A percentile compares a stretch with the other conserved stretches of the same genome.
These are phyloP conservation scores for Strobilomyces dryophilus DNA, from an alignment of 768 basidiomycete genomes.

Conservation along the genomic window DNA sequence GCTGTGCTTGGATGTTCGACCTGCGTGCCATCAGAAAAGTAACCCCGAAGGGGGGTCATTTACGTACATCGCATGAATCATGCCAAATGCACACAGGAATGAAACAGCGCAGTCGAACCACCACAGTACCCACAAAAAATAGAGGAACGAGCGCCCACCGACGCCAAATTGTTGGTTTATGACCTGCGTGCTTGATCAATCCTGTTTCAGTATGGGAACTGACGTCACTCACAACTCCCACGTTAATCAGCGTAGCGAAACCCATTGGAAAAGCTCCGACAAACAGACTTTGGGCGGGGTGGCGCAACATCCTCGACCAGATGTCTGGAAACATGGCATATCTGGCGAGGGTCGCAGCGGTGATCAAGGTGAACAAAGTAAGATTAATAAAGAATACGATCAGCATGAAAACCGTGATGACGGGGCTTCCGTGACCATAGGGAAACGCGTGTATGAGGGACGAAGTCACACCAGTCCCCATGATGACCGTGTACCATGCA, in stretches of 20 bases:
- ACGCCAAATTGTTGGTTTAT: slow-evolving; percentile 35
- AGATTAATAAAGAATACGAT: slow-evolving; percentile 40
- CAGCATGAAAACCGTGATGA: slow-evolving; percentile 34
- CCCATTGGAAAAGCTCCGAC: slow-evolving; percentile 45
- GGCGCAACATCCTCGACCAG: slow-evolving; percentile 44
- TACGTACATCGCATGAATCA: slow-evolving; percentile 45
- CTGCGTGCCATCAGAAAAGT: slow-evolving; percentile 26
- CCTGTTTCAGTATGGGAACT: not conserved
- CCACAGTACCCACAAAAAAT: slow-evolving; percentile 47
- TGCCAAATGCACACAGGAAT: slow-evolving; percentile 42
- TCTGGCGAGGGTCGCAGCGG: slow-evolving; percentile 33
- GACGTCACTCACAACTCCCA: slow-evolving; percentile 31
- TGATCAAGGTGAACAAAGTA: slow-evolving; percentile 35
- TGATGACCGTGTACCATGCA: slow-evolving; percentile 44
- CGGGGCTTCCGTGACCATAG: slow-evolving; percentile 34
- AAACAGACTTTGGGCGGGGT: slow-evolving; percentile 44
- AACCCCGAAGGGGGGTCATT: not conserved
- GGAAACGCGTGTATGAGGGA: slow-evolving; percentile 41
- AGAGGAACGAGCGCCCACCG: slow-evolving; percentile 36
- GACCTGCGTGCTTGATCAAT: slow-evolving; percentile 12
- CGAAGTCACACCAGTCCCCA: slow-evolving; percentile 44
- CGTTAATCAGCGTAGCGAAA: slow-evolving; percentile 40
- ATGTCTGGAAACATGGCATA: slow-evolving; percentile 39
- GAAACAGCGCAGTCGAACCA: slow-evolving; percentile 44
- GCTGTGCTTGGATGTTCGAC: slow-evolving; percentile 42